Evolutionary conservation across 495 filamentous ascomycete species (phyloP), one percentile per base, ranked within the genome.

Genomic region (Xylaria bambusicola): DNA sequence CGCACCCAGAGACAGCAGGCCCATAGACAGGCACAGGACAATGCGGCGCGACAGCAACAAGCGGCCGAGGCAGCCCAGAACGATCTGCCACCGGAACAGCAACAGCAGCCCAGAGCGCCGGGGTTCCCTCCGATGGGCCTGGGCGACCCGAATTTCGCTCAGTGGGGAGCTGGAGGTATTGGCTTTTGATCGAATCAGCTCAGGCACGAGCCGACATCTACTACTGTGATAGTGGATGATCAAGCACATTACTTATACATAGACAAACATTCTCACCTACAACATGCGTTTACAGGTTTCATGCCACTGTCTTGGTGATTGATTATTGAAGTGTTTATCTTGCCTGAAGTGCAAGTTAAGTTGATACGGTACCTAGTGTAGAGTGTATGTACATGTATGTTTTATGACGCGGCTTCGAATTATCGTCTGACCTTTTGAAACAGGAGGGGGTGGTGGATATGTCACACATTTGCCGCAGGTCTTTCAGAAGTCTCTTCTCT

Each of bases 1-100:
- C 80, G 95, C 27, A 86, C 91, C 56, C 88, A 93, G 65, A 79
- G 89, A 24, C 88, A 91, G 60, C 81, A 84, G 60, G 75, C 73
- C 55, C 73, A 74, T 52, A 70, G 66, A 50, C 66, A 73, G 23
- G 64, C 67, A 20, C 68, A 75, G 65, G 74, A 75, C 53, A 71
- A 73, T 55, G 70, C 62, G 51, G 70, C 55, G 62, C 72, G 66
- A 63, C 65, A 58, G 52, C 70, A 68, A 40, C 72, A 60, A 59
- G 47, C 17, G 0, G 40, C 20, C 20, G 58, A 31, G 23, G 15
- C 42, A 13, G 52, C 58, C 46, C 56, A 54, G 26, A 54, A 54
- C 36, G 52, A 24, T 13, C 7, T 54, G 17, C 23, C 40, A 2
- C 52, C 15, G 7, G 38, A 17, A 15, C 41, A 42, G 31, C 47